phyloP scores from a whole-genome alignment of 345 rosid species.

The Pistacia atlantica region DNA sequence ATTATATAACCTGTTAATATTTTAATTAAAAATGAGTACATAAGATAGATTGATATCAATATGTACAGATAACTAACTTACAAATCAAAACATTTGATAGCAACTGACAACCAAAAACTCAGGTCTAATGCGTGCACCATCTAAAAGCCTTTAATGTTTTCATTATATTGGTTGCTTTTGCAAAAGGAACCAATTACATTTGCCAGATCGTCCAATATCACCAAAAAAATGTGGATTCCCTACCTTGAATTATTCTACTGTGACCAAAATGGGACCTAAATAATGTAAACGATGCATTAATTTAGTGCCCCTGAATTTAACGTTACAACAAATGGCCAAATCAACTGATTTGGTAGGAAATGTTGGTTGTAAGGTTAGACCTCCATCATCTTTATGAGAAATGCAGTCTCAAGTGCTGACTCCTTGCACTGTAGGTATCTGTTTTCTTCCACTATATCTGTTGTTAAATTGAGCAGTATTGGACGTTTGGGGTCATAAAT shows the following conservation, averaged over 20 bases:
- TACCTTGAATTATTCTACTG: not conserved
- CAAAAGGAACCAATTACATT: constrained; percentile 10
- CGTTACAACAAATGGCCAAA: constrained; percentile 5
- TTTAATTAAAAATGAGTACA: not conserved
- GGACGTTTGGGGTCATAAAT: constrained; percentile 70
- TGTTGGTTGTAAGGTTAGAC: constrained; percentile 25
- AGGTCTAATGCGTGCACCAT: constrained; percentile 11
- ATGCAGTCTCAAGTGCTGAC: constrained; percentile 72
- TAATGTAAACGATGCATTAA: not conserved
- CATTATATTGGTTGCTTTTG: constrained; percentile 23
- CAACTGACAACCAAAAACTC: constrained; percentile 18
- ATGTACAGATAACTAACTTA: constrained; percentile 20
- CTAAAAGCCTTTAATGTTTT: constrained; percentile 16
- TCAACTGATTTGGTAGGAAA: not conserved
- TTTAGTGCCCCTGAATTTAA: not conserved
- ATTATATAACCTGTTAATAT: not conserved
- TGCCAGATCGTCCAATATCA: constrained; percentile 5
- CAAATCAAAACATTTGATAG: constrained; percentile 9
- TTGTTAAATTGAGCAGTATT: constrained; percentile 63
- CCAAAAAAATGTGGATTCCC: not conserved
- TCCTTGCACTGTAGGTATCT: constrained; percentile 76
- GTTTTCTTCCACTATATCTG: constrained; percentile 89
- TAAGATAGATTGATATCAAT: not conserved
- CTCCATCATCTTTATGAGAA: constrained; percentile 74
- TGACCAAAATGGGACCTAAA: not conserved